phyloP scores from a whole-genome alignment of 73 alveolate genomes.

The Paramecium primaurelia region DNA sequence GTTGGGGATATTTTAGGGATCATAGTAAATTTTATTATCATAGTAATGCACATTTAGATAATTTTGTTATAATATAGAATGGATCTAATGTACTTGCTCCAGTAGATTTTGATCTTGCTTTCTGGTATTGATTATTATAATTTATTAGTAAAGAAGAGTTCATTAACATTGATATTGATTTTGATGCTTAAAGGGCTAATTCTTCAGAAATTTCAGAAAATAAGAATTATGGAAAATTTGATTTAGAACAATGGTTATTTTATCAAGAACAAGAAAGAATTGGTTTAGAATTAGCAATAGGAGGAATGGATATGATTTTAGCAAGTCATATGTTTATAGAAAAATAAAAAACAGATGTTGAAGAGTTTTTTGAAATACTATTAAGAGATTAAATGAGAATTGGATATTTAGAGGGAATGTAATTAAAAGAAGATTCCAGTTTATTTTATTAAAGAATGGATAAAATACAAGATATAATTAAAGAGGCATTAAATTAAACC shows the following conservation, averaged over 20 bases:
- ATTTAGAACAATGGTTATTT: neutral
- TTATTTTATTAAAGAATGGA: neutral
- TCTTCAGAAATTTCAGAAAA: neutral
- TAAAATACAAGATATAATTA: neutral
- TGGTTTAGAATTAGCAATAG: neutral
- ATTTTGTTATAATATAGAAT: slow-evolving; percentile 58
- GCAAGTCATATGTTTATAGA: neutral
- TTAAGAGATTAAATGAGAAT: slow-evolving; percentile 23
- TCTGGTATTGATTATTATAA: neutral
- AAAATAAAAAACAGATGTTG: neutral
- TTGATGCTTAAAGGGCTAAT: neutral
- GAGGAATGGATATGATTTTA: neutral
- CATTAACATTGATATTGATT: neutral
- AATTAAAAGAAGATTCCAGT: neutral
- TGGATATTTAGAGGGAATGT: neutral
- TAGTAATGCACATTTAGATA: slow-evolving; percentile 80
- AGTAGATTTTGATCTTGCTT: slow-evolving; percentile 77
- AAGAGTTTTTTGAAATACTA: neutral
- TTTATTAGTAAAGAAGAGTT: neutral
- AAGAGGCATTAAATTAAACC: neutral
- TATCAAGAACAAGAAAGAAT: neutral
- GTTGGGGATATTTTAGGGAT: too few species aligned
- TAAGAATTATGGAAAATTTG: slow-evolving; percentile 12
- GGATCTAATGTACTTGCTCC: slow-evolving; percentile 66
- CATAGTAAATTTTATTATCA: too few species aligned